Evolutionary conservation across 352 stramenopile species (phyloP), one percentile per base, ranked within the genome.

Genomic region (Thalassiosira livingstoniorum): DNA sequence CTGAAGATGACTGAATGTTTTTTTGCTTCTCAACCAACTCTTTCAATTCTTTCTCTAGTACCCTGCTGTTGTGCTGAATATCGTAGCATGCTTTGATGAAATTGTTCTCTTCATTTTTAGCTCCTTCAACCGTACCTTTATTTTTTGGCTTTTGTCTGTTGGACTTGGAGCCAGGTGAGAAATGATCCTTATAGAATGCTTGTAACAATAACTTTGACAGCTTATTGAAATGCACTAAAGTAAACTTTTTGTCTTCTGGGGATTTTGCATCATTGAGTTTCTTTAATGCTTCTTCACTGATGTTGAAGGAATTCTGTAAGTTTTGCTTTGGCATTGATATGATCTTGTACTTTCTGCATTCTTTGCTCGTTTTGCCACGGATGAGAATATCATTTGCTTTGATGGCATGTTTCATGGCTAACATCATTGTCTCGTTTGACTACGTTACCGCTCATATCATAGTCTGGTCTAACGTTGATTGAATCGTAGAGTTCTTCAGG

Each of bases 351-450:
- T 18, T 42, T 23, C 53, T 70, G 1, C 7, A 15, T 23, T 25
- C 69, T 7, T 42, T 35, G 11, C 15, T 42, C 13, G 27, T 43
- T 21, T 68, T 68, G 37, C 7, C 60, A 4, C 21, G 4, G 2
- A 18, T 62, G 37, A 51, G 69, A 70, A 18, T 70, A 35, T 37
- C 55, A 61, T 42, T 78, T 78, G 15, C 55, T 32, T 43, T 57
- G n/a, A 39, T 78, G 69, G 4, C 31, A n/a, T 31, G n/a, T 60
- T 29, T 78, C 69, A 29, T 47, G 54, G 4, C 2, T 29, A 18
- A 78, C 70, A 1, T 57, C 69, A 42, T 34, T 27, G 42, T 68
- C 39, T 31, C 42, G 4, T 31, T 43, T 23, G 32, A 60, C 47
- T 35, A 51, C 42, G n/a, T 78, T 60, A 2, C 69, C 69, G 2